Evolutionary conservation across 2,329 filamentous ascomycete species (phyloP).

Genomic region (Botrytis byssoidea): DNA sequence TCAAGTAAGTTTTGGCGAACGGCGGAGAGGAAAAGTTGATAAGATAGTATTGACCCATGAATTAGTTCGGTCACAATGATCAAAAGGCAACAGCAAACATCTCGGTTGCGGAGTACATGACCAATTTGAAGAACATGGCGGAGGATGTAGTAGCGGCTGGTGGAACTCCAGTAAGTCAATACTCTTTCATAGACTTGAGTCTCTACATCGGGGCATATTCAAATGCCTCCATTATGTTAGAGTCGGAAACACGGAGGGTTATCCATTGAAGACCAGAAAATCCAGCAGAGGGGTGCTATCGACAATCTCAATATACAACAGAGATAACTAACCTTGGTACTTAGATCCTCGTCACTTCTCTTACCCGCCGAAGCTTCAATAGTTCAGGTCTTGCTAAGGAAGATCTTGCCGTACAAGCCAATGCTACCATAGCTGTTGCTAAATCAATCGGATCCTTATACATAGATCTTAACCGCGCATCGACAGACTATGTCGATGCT

Average conservation of each 20-base stretch:
- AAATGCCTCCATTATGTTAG: too few relatives aligned
- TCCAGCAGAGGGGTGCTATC: background rate
- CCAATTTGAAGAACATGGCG: constrained; percentile 44
- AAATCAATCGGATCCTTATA: constrained; percentile 35
- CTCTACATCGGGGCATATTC: background rate
- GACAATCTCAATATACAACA: background rate
- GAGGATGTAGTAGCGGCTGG: constrained; percentile 37
- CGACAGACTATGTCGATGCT: constrained; percentile 46
- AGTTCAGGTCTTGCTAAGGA: constrained; percentile 42
- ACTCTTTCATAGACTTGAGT: background rate
- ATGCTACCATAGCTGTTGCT: constrained; percentile 45
- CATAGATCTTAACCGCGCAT: constrained; percentile 48
- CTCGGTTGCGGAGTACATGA: constrained; percentile 41
- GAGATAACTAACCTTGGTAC: constrained; percentile 32
- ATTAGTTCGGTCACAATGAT: constrained; percentile 52
- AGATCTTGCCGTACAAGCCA: constrained; percentile 43
- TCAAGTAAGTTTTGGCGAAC: constrained; percentile 39
- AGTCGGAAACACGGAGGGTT: background rate
- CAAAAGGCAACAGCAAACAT: constrained; percentile 47
- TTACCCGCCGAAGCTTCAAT: constrained; percentile 47
- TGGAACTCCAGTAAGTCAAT: constrained; percentile 33
- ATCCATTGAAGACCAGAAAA: background rate
- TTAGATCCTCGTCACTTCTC: constrained; percentile 48
- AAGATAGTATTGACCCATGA: background rate
- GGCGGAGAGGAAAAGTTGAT: background rate